phyloP scores from a whole-genome alignment of 2,329 filamentous ascomycete genomes.

The Fusarium graminum region DNA sequence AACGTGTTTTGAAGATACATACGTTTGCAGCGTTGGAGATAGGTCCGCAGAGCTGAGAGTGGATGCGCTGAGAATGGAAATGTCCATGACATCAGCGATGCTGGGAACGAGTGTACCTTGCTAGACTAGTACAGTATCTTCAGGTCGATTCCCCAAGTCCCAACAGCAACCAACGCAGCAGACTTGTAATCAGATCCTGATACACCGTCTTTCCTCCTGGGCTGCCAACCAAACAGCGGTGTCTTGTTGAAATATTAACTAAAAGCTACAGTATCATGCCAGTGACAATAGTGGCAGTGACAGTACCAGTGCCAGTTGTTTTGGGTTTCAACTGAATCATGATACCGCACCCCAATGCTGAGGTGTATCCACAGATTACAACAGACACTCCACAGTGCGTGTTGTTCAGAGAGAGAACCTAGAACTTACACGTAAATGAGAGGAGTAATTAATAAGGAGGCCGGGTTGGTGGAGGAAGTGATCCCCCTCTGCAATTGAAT shows the following conservation, averaged over 20 bases:
- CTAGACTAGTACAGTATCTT: constrained; percentile 1
- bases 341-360: constrained; percentile 33
- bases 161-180: constrained; percentile 1
- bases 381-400: constrained; percentile 35
- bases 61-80: constrained; percentile 23
- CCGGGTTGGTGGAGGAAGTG: constrained; percentile 13
- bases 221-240: constrained; percentile 34
- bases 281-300: background rate
- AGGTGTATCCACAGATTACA: constrained; percentile 32
- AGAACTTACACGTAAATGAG: background rate
- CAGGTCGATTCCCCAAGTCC: constrained; percentile 3
- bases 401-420: constrained; percentile 8
- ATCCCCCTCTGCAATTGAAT: constrained; percentile 21
- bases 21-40: constrained; percentile 31
- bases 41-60: constrained; percentile 19
- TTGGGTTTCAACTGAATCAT: constrained; percentile 36
- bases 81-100: constrained; percentile 30
- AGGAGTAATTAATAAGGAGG: background rate
- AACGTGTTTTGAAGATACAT: constrained; percentile 20
- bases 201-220: constrained; percentile 14
- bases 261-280: background rate
- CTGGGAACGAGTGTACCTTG: constrained; percentile 14
- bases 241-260: constrained; percentile 33
- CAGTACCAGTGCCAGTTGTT: constrained; percentile 4
- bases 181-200: constrained; percentile 3